Evolutionary conservation across 2,329 filamentous ascomycete species (phyloP), one percentile per base, ranked within the genome.

Genomic region (Aspergillus novofumigatus): DNA sequence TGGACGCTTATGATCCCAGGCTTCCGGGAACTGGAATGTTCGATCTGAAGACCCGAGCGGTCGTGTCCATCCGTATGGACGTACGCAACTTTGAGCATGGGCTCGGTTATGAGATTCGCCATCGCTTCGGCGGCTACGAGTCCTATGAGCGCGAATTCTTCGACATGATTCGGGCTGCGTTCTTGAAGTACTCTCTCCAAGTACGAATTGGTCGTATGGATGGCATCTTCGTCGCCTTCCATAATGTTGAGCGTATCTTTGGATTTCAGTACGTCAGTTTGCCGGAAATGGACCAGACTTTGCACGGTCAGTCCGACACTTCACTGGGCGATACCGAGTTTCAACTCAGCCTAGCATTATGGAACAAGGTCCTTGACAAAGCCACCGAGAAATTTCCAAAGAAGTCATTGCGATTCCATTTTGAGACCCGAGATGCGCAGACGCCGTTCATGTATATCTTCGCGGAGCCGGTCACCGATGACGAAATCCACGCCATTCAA

Each of bases 141-240:
- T 97, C 93, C 0, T 99, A 88, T 71, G 94, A 99, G 76, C 86
- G 92, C 57, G 95, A 99, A 69, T 97, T 94, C 72, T 96, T 88
- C 72, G 94, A 99, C 73, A 95, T 99, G 92, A 93, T 96, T 58
- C 85, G 95, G 53, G 85, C 92, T 1, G 94, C 93, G 0, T 93
- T 99, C 77, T 79, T 99, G 55, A 99, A 99, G 70, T 99, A 99
- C 73, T 96, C 92, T 9, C 80, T 99, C 29, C 94, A 99, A 75
- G 95, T 93, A 28, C 90, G 94, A 48, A 95, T 99, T 85, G 94
- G 95, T 20, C 87, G 92, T 51, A 99, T 99, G 95, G 93, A 99
- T 70, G 94, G 94, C 54, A 97, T 97, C 51, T 99, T 97, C 69
- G 90, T 97, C 23, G 94, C 94, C 2, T 99, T 87, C 71, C 94